Percentiles rank a stretch among this genome's conserved stretches.
Evolutionary conservation across 2,329 filamentous ascomycete genomes (phyloP).

Genomic region (Colletotrichum lupini): DNA sequence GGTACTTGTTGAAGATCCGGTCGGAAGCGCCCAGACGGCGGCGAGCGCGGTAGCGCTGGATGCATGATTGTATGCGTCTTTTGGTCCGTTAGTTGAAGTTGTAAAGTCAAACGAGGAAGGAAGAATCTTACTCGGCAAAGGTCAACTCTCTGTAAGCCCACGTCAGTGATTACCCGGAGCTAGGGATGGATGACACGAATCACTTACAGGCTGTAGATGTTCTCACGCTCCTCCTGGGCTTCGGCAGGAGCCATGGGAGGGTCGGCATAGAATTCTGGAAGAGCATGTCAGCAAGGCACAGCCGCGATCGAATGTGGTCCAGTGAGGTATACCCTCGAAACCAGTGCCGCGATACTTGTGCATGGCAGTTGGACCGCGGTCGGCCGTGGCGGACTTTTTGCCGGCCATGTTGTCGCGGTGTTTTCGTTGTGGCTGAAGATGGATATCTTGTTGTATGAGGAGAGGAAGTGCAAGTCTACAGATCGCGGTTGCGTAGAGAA

Average conservation of each 20-base stretch:
- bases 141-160: conserved; percentile 56
- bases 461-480: neutral
- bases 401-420: neutral
- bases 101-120: neutral
- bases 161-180: neutral
- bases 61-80: conserved; percentile 85
- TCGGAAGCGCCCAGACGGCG: conserved; percentile 75
- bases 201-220: conserved; percentile 75
- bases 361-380: conserved; percentile 53
- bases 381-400: conserved; percentile 35
- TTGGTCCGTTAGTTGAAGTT: conserved; percentile 9
- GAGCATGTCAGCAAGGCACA: conserved; percentile 28
- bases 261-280: conserved; percentile 79
- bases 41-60: conserved; percentile 82
- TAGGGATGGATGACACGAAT: neutral
- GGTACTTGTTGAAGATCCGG: conserved; percentile 80
- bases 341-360: conserved; percentile 66
- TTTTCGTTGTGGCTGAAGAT: neutral
- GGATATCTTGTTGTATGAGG: neutral
- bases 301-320: neutral
- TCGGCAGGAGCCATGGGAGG: conserved; percentile 80
- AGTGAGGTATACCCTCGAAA: conserved; percentile 69
- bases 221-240: conserved; percentile 68
- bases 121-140: conserved; percentile 65
- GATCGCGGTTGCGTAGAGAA: too few species aligned